Conservation (phyloP, 2,329 filamentous ascomycete species). For the Shiraia sp. region DNA sequence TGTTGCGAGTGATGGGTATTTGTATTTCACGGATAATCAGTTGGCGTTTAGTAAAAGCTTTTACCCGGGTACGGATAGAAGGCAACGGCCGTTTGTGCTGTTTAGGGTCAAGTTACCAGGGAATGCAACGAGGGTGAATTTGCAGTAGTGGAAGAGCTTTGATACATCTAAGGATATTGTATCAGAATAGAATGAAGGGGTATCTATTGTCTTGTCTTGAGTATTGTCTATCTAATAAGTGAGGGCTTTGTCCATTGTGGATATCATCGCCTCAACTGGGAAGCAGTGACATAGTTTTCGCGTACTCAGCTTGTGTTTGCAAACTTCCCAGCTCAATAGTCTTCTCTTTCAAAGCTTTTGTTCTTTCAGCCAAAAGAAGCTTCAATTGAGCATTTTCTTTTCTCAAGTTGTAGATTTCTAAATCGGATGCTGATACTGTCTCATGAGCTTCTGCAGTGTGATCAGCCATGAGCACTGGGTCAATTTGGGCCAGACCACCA, state of each 20-base stretch:
- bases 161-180: background rate
- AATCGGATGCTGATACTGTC: background rate
- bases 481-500: slow-evolving; percentile 16
- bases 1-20: slow-evolving; percentile 51
- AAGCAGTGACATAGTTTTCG: slow-evolving; percentile 28
- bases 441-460: slow-evolving; percentile 17
- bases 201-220: background rate
- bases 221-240: too few relatives aligned
- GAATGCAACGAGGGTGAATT: slow-evolving; percentile 46
- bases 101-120: slow-evolving; percentile 48
- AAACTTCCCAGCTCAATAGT: slow-evolving; percentile 29
- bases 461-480: slow-evolving; percentile 26
- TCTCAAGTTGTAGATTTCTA: slow-evolving; percentile 25
- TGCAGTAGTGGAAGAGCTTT: slow-evolving; percentile 15
- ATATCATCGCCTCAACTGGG: background rate
- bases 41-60: slow-evolving; percentile 43
- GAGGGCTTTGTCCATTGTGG: too few relatives aligned
- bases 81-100: slow-evolving; percentile 49
- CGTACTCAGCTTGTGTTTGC: slow-evolving; percentile 30
- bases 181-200: background rate
- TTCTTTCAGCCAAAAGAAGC: slow-evolving; percentile 19
- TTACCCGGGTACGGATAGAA: slow-evolving; percentile 49
- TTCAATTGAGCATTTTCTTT: slow-evolving; percentile 28
- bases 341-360: slow-evolving; percentile 32
- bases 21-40: slow-evolving; percentile 60